phyloP scores from a whole-genome alignment of 192 early-diverging fungal species.

The Coemansia sp. region DNA sequence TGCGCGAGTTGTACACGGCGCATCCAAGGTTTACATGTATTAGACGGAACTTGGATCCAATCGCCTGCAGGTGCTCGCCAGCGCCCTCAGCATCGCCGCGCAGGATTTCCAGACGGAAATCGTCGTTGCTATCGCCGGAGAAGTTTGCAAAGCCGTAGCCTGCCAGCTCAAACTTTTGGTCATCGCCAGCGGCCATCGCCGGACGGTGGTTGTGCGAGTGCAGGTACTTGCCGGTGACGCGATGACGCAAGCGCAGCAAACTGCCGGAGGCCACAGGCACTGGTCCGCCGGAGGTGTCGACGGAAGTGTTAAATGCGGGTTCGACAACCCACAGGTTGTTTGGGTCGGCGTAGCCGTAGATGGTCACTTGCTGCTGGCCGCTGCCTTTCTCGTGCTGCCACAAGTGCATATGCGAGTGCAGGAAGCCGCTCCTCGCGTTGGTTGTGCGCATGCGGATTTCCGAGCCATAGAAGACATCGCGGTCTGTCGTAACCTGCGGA shows the following conservation, averaged over 20 bases:
- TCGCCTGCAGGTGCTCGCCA: conserved; percentile 58
- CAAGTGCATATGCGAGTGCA: conserved; percentile 65
- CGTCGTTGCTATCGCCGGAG: conserved; percentile 87
- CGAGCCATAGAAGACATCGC: conserved; percentile 55
- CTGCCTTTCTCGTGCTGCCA: conserved; percentile 63
- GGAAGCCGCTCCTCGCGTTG: conserved; percentile 46
- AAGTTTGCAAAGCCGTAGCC: conserved; percentile 71
- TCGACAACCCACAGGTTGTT: conserved; percentile 82
- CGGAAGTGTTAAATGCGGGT: conserved; percentile 43
- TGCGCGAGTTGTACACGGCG: conserved; percentile 75
- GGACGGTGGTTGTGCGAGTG: conserved; percentile 75
- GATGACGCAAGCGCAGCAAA: conserved; percentile 70
- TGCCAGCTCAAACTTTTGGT: conserved; percentile 72
- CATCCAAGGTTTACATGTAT: conserved; percentile 71
- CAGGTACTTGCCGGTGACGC: conserved; percentile 58
- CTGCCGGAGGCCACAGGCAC: conserved; percentile 65
- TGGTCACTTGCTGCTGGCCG: conserved; percentile 79
- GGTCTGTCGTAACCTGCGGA: conserved; percentile 30
- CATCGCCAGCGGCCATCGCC: conserved; percentile 62
- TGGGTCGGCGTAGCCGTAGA: conserved; percentile 75
- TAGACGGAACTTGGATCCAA: conserved; percentile 70
- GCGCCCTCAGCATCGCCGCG: conserved; percentile 52
- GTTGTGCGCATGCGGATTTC: conserved; percentile 48
- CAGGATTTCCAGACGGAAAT: conserved; percentile 79
- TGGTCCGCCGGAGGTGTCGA: conserved; percentile 31